A percentile compares a stretch with the other conserved stretches of the same genome.
Evolutionary conservation across 495 filamentous ascomycete species (phyloP).

Genomic region (Hamigera avellanea): DNA sequence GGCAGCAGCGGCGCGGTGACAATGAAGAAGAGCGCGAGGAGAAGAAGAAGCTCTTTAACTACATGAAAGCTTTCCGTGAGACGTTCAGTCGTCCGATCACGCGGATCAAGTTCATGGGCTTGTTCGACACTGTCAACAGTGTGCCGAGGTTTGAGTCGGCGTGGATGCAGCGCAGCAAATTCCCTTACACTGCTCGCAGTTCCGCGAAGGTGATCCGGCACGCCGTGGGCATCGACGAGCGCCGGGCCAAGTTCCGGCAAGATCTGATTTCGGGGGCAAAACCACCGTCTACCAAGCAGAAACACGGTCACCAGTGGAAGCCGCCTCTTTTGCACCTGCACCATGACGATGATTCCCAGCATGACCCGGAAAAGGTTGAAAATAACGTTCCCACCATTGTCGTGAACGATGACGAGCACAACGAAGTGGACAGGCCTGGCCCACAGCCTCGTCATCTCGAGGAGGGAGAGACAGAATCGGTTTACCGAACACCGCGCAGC

Average conservation of each 20-base stretch:
- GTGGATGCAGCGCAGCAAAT: constrained; percentile 75
- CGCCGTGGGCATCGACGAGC: constrained; percentile 70
- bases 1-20: constrained; percentile 58
- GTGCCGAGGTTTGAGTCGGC: constrained; percentile 74
- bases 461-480: constrained; percentile 17
- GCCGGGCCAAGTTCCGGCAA: constrained; percentile 56
- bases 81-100: constrained; percentile 72
- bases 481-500: constrained; percentile 21
- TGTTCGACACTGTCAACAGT: constrained; percentile 56
- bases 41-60: constrained; percentile 57
- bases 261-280: constrained; percentile 56
- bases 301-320: constrained; percentile 24
- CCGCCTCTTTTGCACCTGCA: constrained; percentile 10
- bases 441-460: constrained; percentile 9
- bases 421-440: not conserved
- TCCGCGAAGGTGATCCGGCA: constrained; percentile 59
- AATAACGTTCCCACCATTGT: constrained; percentile 22
- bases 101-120: constrained; percentile 45
- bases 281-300: constrained; percentile 19
- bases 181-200: constrained; percentile 72
- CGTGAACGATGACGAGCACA: constrained; percentile 14
- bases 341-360: constrained; percentile 9
- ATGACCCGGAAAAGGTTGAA: constrained; percentile 9
- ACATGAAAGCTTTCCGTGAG: constrained; percentile 74
- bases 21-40: constrained; percentile 44